A percentile compares a stretch with the other conserved stretches of the same genome.
phyloP scores from a whole-genome alignment of 2,329 filamentous ascomycete genomes.

The Cryphonectria carpinicola region DNA sequence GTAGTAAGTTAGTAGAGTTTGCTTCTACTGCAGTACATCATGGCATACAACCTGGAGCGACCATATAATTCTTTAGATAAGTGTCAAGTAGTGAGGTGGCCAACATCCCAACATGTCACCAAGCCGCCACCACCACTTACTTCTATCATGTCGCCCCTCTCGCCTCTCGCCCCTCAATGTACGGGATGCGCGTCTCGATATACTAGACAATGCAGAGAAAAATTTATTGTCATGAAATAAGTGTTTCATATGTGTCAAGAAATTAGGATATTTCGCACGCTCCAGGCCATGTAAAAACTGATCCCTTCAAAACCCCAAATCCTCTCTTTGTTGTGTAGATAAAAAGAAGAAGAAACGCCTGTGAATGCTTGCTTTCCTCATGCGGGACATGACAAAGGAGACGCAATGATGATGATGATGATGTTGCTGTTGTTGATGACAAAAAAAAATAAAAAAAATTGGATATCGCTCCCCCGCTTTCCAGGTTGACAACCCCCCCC shows the following conservation, averaged over 20 bases:
- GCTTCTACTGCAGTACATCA: background rate
- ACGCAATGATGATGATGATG: constrained; percentile 25
- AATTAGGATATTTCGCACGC: constrained; percentile 14
- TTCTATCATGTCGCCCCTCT: background rate
- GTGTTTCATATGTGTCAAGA: constrained; percentile 16
- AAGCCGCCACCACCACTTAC: background rate
- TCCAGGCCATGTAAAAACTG: constrained; percentile 3
- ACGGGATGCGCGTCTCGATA: background rate
- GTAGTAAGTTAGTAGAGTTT: background rate
- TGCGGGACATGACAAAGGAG: constrained; percentile 20
- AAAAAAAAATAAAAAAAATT: background rate
- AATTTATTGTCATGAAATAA: background rate
- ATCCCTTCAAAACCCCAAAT: background rate
- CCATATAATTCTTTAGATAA: too few relatives aligned
- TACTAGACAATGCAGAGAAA: background rate
- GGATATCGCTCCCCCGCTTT: background rate
- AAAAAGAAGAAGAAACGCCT: constrained; percentile 17
- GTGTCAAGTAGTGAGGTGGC: too few relatives aligned
- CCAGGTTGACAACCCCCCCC: background rate
- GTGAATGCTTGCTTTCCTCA: constrained; percentile 22
- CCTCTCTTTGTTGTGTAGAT: constrained; percentile 7
- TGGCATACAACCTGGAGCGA: background rate
- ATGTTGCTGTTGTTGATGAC: constrained; percentile 14
- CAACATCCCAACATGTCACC: background rate
- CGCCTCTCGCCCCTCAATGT: background rate